Conservation (phyloP, 2,329 filamentous ascomycete species). For the Trichophaea hybrida region DNA sequence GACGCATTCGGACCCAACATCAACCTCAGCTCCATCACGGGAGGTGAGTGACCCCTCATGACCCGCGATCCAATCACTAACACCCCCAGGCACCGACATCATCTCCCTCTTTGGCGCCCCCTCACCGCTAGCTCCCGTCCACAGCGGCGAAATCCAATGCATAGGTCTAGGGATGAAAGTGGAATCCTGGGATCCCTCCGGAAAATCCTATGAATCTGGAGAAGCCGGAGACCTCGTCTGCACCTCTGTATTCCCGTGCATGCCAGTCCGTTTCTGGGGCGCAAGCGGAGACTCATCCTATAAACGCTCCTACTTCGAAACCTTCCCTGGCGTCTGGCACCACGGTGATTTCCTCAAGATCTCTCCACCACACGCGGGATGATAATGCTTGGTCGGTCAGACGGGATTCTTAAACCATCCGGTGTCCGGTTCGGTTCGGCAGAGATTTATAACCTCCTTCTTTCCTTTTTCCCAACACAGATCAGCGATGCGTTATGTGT, state of each 20-base stretch:
- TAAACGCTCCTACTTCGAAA: slow-evolving; percentile 70
- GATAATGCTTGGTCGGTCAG: slow-evolving; percentile 80
- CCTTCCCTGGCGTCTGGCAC: slow-evolving; percentile 66
- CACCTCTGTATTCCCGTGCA: slow-evolving; percentile 77
- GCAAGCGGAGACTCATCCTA: slow-evolving; percentile 60
- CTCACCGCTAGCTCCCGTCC: slow-evolving; percentile 59
- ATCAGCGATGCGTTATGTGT: slow-evolving; percentile 81
- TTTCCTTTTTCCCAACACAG: slow-evolving; percentile 63
- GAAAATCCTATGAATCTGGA: slow-evolving; percentile 36
- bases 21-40: slow-evolving; percentile 85
- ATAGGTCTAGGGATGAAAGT: slow-evolving; percentile 70
- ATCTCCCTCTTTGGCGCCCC: slow-evolving; percentile 86
- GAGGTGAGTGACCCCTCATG: slow-evolving; percentile 35
- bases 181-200: slow-evolving; percentile 42
- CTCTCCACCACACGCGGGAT: slow-evolving; percentile 59
- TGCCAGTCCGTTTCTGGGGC: slow-evolving; percentile 76
- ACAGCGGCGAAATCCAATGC: slow-evolving; percentile 61
- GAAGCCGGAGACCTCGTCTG: slow-evolving; percentile 82
- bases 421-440: slow-evolving; percentile 86
- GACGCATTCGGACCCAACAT: slow-evolving; percentile 57
- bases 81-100: slow-evolving; percentile 60
- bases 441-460: slow-evolving; percentile 91
- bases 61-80: neutral
- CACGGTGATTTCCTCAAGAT: slow-evolving; percentile 81
- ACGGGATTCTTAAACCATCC: slow-evolving; percentile 82